Conservation (phyloP, 345 rosid species). For the Gossypium rotundifolium region DNA sequence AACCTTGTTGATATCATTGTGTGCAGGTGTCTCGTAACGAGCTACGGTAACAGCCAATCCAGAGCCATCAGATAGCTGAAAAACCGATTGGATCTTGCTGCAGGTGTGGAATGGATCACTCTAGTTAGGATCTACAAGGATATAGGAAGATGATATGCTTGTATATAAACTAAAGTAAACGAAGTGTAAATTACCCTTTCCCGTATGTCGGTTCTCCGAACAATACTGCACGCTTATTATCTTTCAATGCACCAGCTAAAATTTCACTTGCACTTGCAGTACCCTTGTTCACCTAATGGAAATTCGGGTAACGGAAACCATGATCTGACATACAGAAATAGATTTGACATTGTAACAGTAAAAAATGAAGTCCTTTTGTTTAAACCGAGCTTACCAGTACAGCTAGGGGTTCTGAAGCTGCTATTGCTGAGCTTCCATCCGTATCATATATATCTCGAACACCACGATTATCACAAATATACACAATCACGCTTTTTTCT, state of each 20-base stretch:
- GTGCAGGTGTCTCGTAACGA: conserved; percentile 93
- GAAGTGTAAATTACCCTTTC: conserved; percentile 65
- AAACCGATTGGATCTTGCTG: conserved; percentile 96
- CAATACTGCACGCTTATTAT: conserved; percentile 80
- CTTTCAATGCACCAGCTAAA: conserved; percentile 89
- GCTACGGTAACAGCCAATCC: conserved; percentile 94
- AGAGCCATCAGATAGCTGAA: conserved; percentile 90
- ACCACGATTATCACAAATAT: conserved; percentile 80
- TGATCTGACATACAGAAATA: not conserved
- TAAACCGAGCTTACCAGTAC: conserved; percentile 49
- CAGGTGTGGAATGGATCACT: conserved; percentile 15
- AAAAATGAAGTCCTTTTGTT: not conserved
- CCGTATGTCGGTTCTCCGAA: conserved; percentile 90
- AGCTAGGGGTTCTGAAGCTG: conserved; percentile 77
- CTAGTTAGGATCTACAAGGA: conserved; percentile 9
- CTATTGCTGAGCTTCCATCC: conserved; percentile 74
- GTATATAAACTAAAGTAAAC: not conserved
- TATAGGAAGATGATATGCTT: not conserved
- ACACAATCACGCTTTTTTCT: conserved; percentile 92
- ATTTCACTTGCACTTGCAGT: conserved; percentile 98
- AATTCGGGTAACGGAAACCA: conserved; percentile 6
- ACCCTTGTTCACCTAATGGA: conserved; percentile 84
- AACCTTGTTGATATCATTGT: conserved; percentile 84
- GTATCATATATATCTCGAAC: conserved; percentile 87
- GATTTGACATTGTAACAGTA: not conserved